Percentiles rank a stretch among this genome's conserved stretches.
Evolutionary conservation across 495 filamentous ascomycete genomes (phyloP).

Genomic region (Neurospora pannonica): DNA sequence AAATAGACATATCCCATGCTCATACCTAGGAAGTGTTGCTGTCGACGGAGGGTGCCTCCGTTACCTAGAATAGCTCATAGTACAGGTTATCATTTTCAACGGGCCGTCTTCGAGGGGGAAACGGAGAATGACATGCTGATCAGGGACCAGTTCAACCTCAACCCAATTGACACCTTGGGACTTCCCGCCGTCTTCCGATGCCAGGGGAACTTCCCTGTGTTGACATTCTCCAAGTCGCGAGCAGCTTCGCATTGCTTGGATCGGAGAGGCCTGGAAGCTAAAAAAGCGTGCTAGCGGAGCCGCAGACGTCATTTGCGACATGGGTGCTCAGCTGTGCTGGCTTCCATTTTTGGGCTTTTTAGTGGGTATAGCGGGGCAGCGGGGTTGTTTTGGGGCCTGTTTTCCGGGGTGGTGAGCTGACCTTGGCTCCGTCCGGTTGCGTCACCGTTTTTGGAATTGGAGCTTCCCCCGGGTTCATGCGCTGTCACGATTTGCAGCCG

Average conservation of each 20-base stretch:
- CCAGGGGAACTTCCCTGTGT: not conserved
- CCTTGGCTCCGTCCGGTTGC: not conserved
- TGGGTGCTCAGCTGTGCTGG: conserved; percentile 6
- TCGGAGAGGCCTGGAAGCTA: not conserved
- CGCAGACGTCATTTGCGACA: conserved; percentile 22
- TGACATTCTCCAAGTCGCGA: not conserved
- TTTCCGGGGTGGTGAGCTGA: not conserved
- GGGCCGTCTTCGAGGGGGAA: not conserved
- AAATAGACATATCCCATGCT: conserved; percentile 2
- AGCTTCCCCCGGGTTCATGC: not conserved
- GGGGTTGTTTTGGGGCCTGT: not conserved
- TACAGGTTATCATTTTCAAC: not conserved
- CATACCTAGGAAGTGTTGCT: not conserved
- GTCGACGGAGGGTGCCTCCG: not conserved
- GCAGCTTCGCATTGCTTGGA: not conserved
- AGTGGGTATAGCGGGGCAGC: not conserved
- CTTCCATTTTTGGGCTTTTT: not conserved
- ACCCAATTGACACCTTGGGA: not conserved
- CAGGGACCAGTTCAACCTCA: not conserved
- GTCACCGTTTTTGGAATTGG: not conserved
- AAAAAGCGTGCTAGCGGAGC: conserved; percentile 7
- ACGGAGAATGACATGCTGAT: not conserved
- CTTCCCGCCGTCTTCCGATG: not conserved
- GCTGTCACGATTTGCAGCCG: not conserved
- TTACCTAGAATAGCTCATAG: not conserved